Base-by-base conservation (phyloP, 208 protist genomes). In the Endotrypanum monterogeii region DNA sequence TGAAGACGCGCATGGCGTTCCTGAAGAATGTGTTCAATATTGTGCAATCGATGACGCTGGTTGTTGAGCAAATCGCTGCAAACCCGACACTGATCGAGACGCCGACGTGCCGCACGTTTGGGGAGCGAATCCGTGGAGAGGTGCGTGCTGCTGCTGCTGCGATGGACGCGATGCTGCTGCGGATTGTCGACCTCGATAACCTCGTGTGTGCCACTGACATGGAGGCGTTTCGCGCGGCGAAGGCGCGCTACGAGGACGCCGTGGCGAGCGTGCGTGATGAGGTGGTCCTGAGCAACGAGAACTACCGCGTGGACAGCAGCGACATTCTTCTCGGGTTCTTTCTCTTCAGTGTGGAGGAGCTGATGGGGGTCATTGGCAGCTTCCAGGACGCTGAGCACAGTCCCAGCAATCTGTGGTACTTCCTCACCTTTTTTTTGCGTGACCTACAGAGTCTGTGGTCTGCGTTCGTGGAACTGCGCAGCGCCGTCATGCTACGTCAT, bases 291-390 rank as follows among this genome's bases (percentile, higher is more conserved):
- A 90, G 87, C 82, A 96, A 96, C 78, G 82, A 87, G 32, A 79
- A 87, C 78, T 96, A 96, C 84, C 74, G 84, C 72, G 88, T 89
- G 25, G 87, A 92, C 71, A 80, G 91, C 69, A 89, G 88, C 39
- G 92, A 96, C 78, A 85, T 96, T 39, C 80, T 94, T 16, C 74
- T 96, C 16, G 92, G 92, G 11, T 93, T 92, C 58, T 96, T 92
- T 73, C 80, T 96, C 62, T 96, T 96, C 78, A 86, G 82, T 69
- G 77, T 95, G 39, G 85, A 92, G 73, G 90, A 93, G 79, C 77
- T 96, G 62, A 89, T 87, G 73, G 83, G 90, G 48, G n/a, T 81
- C 16, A 91, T 93, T 46, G 52, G 60, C 52, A 71, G 78, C 56
- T 96, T 96, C 79, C 65, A 76, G 50, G 87, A 93, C 57, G 67